A percentile compares a stretch with the other conserved stretches of the same genome.
Evolutionary conservation across 768 basidiomycete genomes (phyloP).

Genomic region (Baorangia bicolor): DNA sequence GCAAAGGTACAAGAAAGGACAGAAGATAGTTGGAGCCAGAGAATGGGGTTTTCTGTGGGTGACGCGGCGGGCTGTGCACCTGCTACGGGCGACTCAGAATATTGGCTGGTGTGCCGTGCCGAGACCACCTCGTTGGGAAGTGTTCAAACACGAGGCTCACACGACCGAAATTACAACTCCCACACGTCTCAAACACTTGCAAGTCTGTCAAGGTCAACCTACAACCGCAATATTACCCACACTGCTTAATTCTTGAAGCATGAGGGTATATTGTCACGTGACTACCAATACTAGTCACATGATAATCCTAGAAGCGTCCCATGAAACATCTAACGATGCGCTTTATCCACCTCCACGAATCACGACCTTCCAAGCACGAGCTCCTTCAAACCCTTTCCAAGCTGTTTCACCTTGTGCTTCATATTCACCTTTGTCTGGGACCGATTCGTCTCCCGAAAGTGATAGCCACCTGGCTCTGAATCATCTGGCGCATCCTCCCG

Average conservation of each 20-base stretch:
- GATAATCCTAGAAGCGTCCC: neutral
- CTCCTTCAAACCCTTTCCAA: conserved; percentile 33
- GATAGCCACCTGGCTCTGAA: conserved; percentile 33
- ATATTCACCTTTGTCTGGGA: conserved; percentile 19
- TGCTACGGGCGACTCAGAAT: neutral
- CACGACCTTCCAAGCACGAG: conserved; percentile 29
- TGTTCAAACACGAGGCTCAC: conserved; percentile 8
- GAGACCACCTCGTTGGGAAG: neutral
- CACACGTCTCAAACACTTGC: neutral
- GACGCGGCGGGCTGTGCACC: conserved; percentile 3
- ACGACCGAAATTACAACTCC: conserved; percentile 2
- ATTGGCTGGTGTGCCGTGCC: neutral
- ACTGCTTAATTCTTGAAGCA: no score
- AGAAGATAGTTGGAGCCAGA: conserved; percentile 16
- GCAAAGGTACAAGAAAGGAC: conserved; percentile 19
- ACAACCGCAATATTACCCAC: neutral
- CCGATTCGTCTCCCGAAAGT: conserved; percentile 29
- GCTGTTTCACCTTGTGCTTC: conserved; percentile 29
- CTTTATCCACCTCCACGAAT: neutral
- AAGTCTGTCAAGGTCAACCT: neutral
- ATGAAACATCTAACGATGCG: neutral
- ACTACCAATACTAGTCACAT: neutral
- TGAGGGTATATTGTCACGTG: conserved; percentile 14
- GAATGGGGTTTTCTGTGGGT: neutral
- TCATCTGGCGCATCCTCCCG: conserved; percentile 30